Percentiles rank a stretch among this genome's conserved stretches.
Evolutionary conservation across 495 filamentous ascomycete species (phyloP).

Genomic region (Astrothelium subdiscretum): DNA sequence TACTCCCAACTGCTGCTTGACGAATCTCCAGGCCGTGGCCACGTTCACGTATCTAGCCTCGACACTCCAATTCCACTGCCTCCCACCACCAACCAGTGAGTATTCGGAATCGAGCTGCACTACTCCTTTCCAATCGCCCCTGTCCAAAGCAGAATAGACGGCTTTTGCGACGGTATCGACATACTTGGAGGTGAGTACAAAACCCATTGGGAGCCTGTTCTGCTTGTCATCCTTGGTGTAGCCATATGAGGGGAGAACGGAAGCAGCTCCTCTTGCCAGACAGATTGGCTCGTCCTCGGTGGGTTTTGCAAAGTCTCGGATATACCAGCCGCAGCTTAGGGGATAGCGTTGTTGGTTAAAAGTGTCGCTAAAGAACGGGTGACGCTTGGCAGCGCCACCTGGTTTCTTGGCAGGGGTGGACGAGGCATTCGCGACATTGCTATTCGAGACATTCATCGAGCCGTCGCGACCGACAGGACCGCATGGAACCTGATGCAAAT

Average conservation of each 20-base stretch:
- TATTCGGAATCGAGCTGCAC: not conserved
- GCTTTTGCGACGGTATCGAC: not conserved
- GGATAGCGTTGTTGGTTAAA: not conserved
- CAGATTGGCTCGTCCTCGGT: not conserved
- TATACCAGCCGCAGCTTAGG: not conserved
- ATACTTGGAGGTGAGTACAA: not conserved
- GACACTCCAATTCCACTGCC: not conserved
- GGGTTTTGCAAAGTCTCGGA: too few relatives aligned
- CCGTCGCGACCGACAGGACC: not conserved
- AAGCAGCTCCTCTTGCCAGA: not conserved
- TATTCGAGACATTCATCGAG: not conserved
- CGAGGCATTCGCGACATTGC: not conserved
- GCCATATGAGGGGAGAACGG: not conserved
- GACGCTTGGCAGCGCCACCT: not conserved
- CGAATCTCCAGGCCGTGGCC: not conserved
- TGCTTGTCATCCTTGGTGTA: not conserved
- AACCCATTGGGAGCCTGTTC: not conserved
- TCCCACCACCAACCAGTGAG: not conserved
- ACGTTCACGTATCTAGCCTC: not conserved
- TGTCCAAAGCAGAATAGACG: not conserved
- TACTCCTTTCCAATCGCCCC: too few relatives aligned
- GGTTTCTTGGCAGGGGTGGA: not conserved
- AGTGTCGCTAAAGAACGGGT: not conserved
- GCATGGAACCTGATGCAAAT: not conserved
- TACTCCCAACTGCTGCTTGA: not conserved